Conservation (phyloP, 225 moss, liverwort and hornwort genomes). For the Climacium dendroides region DNA sequence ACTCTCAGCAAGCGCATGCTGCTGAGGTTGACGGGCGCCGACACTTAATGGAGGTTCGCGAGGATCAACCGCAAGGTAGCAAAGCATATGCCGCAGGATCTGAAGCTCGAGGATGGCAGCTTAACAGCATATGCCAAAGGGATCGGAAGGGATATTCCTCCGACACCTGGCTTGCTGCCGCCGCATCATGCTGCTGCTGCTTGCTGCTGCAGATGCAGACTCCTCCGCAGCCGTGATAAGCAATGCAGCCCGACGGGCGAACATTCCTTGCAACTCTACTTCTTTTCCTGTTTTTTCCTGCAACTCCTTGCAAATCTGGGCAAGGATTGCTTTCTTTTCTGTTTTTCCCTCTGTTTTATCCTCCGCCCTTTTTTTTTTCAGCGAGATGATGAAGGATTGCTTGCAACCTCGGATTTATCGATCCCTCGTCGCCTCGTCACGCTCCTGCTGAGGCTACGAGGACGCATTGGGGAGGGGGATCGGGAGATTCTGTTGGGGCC, state of each 20-base stretch:
- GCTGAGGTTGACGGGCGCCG: neutral
- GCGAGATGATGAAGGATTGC: too few species aligned
- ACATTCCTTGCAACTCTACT: neutral
- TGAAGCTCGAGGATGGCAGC: neutral
- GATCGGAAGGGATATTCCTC: neutral
- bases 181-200: neutral
- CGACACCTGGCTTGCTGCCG: neutral
- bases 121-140: neutral
- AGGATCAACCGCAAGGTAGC: neutral
- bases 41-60: neutral
- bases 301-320: neutral
- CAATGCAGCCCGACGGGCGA: neutral
- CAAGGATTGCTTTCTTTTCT: too few species aligned
- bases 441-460: neutral
- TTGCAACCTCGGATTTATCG: too few species aligned
- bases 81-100: conserved; percentile 27
- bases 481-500: neutral
- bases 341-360: too few species aligned
- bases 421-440: neutral
- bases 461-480: neutral
- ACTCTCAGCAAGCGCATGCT: neutral
- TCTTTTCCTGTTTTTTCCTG: neutral
- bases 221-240: neutral
- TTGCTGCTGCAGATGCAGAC: neutral
- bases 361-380: too few species aligned